Base-by-base conservation (phyloP, 345 rosid genomes). In the Syzygium grande region DNA sequence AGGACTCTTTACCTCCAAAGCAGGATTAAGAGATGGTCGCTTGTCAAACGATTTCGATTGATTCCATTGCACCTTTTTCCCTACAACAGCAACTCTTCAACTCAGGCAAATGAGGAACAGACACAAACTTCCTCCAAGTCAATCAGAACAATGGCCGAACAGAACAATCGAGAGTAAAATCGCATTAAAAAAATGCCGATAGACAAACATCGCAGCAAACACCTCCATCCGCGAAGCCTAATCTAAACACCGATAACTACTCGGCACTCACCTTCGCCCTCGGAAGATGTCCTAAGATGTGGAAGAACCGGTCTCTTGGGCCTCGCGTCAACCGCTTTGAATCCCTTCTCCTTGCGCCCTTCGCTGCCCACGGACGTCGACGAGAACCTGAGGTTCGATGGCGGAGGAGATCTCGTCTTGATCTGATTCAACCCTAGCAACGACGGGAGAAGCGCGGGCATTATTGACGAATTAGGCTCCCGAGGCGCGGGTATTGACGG, bases 381-480 rank as follows among this genome's bases (percentile, higher is more conserved):
- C 5, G 94, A 92, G 84, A 94, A 91, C 85, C 96, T 89, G 68
- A 95, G 92, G 87, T 96, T 94, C 84, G 97, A 94, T 22, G 89
- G 92, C 46, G 90, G 85, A 19, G 93, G 90, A 86, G 97, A 96
- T 88, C 93, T 96, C 49, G 99, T 98, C 89, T 89, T 93, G 84
- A 98, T 98, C 83, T 94, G 94, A 85, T 98, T 96, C 85, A 98
- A 90, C 85, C 97, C 96, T 25, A 96, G 92, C 27, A 94, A 90
- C 10, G 98, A 94, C 79, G 98, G 92, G 15, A 92, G 93, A 92
- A 46, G 94, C 30, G 87, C 51, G 63, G 30, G 93, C 61, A 84
- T 88, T 91, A 84, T 88, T 91, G 59, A 79, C 73, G 83, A 85
- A 87, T 17, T 80, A 89, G 52, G 15, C 30, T 27, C 65, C 30